Conservation (phyloP, 1,284 basidiomycete species). For the Psilocybe mexicana region DNA sequence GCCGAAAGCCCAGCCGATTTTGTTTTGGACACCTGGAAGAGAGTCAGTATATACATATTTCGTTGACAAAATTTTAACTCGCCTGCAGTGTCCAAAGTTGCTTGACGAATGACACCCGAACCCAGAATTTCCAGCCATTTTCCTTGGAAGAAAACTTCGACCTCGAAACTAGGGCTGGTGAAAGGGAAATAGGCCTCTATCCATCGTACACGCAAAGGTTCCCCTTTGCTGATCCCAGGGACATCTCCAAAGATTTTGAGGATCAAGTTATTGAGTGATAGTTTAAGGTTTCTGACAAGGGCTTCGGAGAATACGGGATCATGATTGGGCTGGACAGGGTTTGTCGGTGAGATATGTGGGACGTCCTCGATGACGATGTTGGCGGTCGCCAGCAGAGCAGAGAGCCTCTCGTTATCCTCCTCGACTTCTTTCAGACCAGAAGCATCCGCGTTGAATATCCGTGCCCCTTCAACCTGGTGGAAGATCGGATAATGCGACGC, state of each 20-base stretch:
- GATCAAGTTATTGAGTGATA: constrained; percentile 88
- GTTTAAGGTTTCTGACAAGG: constrained; percentile 85
- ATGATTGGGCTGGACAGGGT: constrained; percentile 82
- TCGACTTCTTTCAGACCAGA: constrained; percentile 59
- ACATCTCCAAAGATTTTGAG: constrained; percentile 78
- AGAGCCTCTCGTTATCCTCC: constrained; percentile 66
- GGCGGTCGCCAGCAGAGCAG: constrained; percentile 59
- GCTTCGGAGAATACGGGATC: constrained; percentile 71
- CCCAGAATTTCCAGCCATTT: constrained; percentile 98
- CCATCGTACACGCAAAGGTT: constrained; percentile 90
- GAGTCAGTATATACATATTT: background rate
- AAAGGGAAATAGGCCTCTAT: constrained; percentile 98
- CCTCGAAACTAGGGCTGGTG: constrained; percentile 96
- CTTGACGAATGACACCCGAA: constrained; percentile 89
- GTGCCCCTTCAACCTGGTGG: constrained; percentile 97
- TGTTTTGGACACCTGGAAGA: constrained; percentile 68
- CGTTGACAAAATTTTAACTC: constrained; percentile 28
- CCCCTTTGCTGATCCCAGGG: constrained; percentile 45
- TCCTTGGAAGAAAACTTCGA: constrained; percentile 95
- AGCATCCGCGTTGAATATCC: constrained; percentile 65
- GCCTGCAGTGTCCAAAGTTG: constrained; percentile 88
- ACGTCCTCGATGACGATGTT: constrained; percentile 88
- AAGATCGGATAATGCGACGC: constrained; percentile 97
- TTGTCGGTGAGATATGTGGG: constrained; percentile 70
- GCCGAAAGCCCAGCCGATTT: constrained; percentile 98